These are phyloP conservation scores for Rhododendron kiyosumense DNA, from an alignment of 148 eudicot species.

Conservation along the genomic window DNA sequence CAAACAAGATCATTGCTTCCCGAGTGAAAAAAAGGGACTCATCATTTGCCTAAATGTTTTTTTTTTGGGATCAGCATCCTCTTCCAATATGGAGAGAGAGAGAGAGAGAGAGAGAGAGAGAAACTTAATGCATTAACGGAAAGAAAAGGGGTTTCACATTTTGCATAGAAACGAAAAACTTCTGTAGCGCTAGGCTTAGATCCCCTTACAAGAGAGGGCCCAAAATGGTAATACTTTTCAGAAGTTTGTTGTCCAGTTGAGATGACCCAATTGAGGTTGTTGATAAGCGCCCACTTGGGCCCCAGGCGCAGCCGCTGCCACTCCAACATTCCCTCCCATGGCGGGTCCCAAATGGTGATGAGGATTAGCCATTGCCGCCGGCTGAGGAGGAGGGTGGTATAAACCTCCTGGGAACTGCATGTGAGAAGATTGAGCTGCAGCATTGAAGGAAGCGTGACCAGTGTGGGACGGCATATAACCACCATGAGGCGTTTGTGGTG, in stretches of 20 bases:
- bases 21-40: neutral
- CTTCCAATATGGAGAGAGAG: neutral
- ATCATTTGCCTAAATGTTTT: neutral
- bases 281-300: conserved; percentile 64
- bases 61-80: neutral
- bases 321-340: conserved; percentile 51
- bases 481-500: conserved; percentile 67
- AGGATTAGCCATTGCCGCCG: conserved; percentile 54
- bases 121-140: conserved; percentile 32
- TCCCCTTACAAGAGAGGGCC: conserved; percentile 17
- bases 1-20: neutral
- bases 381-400: conserved; percentile 59
- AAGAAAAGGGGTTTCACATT: conserved; percentile 14
- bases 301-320: conserved; percentile 45
- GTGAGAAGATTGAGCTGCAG: conserved; percentile 67
- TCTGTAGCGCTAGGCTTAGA: conserved; percentile 17
- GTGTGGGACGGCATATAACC: conserved; percentile 72
- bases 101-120: neutral
- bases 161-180: conserved; percentile 19
- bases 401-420: conserved; percentile 71
- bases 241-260: conserved; percentile 71
- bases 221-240: conserved; percentile 24
- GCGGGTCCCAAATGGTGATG: conserved; percentile 57
- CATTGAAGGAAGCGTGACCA: conserved; percentile 67
- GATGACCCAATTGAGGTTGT: conserved; percentile 75